Base-by-base conservation (phyloP, 106 monocot species). In the Triglochin maritima region DNA sequence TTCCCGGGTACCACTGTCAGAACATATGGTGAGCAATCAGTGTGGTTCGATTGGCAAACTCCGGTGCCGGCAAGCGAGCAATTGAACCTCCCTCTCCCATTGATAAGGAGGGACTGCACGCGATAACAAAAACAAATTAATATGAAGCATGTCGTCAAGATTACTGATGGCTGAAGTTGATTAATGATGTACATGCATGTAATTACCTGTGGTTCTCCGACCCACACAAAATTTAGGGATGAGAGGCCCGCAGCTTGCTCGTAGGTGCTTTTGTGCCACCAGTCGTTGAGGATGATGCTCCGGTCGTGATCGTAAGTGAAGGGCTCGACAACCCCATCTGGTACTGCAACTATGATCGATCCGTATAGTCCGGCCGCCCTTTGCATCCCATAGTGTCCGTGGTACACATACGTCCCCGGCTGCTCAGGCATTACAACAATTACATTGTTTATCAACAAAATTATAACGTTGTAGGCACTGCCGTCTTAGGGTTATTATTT, bases 301-400 rank as follows among this genome's bases (percentile, higher is more conserved):
- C 78, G 81, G n/a, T 90, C 90, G 44, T 56, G 5, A 51, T 95
- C 85, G 56, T 90, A 90, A 1, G 43, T 4, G 60, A 90, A 94
- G 9, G 90, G 94, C 60, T 90, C 87, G 7, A 48, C 50, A 2
- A 72, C 78, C 3, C 79, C 82, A 0, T 76, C 4, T 0, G 80
- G 77, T 3, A 78, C 68, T 4, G 66, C 47, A 17, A 95, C 90
- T 1, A 58, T 47, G 69, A 95, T 95, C 60, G 84, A 56, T 5
- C 95, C 95, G 63, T 81, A 54, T 8, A 95, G 80, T 5, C 95
- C 95, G 0, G 81, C 80, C 0, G 90, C 85, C 42, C 87, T 81
- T 65, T 95, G 95, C 90, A 95, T 90, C 6, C 83, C 90, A 46
- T 90, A 90, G 63, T 95, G 95, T 0, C 85, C 82, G 49, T 95